A percentile compares a stretch with the other conserved stretches of the same genome.
phyloP scores from a whole-genome alignment of 129 eudicot genomes.

The Tanacetum coccineum region DNA sequence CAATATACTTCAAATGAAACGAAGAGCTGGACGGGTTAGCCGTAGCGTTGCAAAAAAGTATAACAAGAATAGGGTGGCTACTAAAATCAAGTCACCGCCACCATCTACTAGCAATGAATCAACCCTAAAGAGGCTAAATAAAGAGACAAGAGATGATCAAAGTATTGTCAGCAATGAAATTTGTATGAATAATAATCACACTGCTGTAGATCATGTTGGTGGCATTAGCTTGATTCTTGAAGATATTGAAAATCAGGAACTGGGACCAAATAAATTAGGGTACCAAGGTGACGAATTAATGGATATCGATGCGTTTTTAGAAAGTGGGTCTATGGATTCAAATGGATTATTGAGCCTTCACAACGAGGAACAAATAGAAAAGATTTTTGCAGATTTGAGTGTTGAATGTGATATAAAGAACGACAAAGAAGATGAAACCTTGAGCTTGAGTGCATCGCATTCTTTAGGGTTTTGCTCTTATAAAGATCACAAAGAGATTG shows the following conservation, averaged over 20 bases:
- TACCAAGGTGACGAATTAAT: slow-evolving; percentile 19
- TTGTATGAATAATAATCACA: neutral
- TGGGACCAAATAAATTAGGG: slow-evolving; percentile 11
- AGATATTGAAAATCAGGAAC: slow-evolving; percentile 16
- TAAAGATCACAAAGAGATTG: slow-evolving; percentile 14
- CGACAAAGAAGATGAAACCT: neutral
- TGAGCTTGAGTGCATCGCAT: slow-evolving; percentile 7
- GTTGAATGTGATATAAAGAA: neutral
- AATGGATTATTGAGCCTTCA: slow-evolving; percentile 11
- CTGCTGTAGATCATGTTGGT: neutral
- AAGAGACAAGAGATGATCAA: neutral
- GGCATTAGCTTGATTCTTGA: slow-evolving; percentile 4
- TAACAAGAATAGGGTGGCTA: slow-evolving; percentile 18
- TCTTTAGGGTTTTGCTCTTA: slow-evolving; percentile 15
- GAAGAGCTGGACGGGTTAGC: slow-evolving; percentile 34
- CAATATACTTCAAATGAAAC: slow-evolving; percentile 11
- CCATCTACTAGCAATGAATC: slow-evolving; percentile 9
- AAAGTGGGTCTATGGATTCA: slow-evolving; percentile 19
- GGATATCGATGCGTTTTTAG: slow-evolving; percentile 22
- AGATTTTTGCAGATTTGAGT: slow-evolving; percentile 3
- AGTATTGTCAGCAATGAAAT: neutral
- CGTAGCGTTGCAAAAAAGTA: slow-evolving; percentile 31
- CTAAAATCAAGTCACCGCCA: slow-evolving; percentile 14
- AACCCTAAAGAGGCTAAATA: slow-evolving; percentile 11
- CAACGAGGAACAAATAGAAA: slow-evolving; percentile 14